Percentiles rank a stretch among this genome's conserved stretches.
Evolutionary conservation across 179 eudicot species (phyloP).

Genomic region (Corrigiola litoralis): DNA sequence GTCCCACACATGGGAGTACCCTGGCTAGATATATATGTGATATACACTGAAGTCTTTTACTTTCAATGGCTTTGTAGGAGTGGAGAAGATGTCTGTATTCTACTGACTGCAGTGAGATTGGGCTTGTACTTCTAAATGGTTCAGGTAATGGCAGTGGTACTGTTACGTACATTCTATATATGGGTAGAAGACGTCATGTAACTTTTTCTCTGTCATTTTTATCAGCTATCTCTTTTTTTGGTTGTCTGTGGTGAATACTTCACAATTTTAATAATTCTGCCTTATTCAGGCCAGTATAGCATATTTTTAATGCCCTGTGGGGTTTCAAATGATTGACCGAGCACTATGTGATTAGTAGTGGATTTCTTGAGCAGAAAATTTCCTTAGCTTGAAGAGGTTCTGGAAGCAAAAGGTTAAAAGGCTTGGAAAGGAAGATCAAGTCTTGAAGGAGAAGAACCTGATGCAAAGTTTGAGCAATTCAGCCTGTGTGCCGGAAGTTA

Average conservation of each 20-base stretch:
- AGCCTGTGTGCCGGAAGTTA: conserved; percentile 56
- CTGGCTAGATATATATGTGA: background rate
- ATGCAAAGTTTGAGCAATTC: conserved; percentile 47
- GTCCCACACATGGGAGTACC: background rate
- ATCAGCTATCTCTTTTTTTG: background rate
- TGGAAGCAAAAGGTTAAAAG: conserved; percentile 68
- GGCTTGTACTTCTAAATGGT: conserved; percentile 59
- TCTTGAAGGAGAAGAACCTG: conserved; percentile 68
- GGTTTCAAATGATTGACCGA: background rate
- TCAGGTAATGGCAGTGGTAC: conserved; percentile 45
- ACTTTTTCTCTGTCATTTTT: background rate
- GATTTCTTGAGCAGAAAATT: conserved; percentile 39
- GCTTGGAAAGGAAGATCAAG: conserved; percentile 77
- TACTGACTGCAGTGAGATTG: conserved; percentile 87
- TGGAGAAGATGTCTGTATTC: conserved; percentile 70
- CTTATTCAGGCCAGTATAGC: too few relatives aligned
- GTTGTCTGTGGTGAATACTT: background rate
- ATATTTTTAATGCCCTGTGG: too few relatives aligned
- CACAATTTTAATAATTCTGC: background rate
- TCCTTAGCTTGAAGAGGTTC: conserved; percentile 75
- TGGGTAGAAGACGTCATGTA: background rate
- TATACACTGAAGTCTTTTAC: conserved; percentile 12
- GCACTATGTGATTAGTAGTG: background rate
- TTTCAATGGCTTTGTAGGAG: conserved; percentile 42
- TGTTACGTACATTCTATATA: background rate